Conservation (phyloP, 2,329 filamentous ascomycete genomes). For the Alternaria sp. region DNA sequence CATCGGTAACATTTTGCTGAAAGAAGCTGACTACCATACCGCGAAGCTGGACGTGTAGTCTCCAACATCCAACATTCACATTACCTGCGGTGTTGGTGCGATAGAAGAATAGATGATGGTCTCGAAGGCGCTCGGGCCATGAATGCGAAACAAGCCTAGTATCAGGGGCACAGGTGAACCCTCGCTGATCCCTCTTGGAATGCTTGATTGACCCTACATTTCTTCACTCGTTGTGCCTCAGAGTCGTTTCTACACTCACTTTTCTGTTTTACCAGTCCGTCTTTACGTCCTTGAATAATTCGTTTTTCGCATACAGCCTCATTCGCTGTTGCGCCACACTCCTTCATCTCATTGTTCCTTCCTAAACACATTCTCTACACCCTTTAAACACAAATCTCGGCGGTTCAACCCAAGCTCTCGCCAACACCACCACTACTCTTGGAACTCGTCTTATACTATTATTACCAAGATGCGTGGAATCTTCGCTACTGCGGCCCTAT, state of each 20-base stretch:
- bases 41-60: neutral
- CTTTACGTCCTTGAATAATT: conserved; percentile 34
- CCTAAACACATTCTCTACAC: conserved; percentile 13
- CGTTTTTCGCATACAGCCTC: conserved; percentile 21
- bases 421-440: conserved; percentile 35
- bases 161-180: conserved; percentile 29
- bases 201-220: conserved; percentile 34
- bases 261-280: conserved; percentile 40
- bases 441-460: conserved; percentile 26
- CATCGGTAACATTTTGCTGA: neutral
- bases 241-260: conserved; percentile 37
- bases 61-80: neutral
- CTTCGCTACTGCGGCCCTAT: conserved; percentile 57
- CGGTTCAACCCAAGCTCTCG: conserved; percentile 32
- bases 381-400: conserved; percentile 26
- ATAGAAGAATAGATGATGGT: neutral
- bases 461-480: conserved; percentile 61
- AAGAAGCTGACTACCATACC: neutral
- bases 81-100: neutral
- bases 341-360: conserved; percentile 21
- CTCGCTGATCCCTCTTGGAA: conserved; percentile 31
- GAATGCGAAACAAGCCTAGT: conserved; percentile 33
- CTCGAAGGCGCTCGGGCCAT: conserved; percentile 9
- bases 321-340: conserved; percentile 34
- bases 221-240: conserved; percentile 42